phyloP scores from a whole-genome alignment of 169 alveolate species.

The Plasmodium knowlesi region DNA sequence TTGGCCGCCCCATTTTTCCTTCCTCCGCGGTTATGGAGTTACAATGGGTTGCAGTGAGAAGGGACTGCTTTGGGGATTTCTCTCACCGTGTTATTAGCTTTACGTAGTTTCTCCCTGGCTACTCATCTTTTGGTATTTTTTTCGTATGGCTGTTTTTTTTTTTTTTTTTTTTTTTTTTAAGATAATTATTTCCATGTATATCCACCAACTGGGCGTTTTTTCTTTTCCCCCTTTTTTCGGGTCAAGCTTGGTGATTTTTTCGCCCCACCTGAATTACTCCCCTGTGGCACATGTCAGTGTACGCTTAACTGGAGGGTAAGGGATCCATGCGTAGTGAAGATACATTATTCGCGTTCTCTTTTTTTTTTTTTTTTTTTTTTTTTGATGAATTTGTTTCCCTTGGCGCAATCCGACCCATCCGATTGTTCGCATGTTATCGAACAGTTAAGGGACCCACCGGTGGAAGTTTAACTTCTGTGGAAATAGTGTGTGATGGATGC shows the following conservation, averaged over 20 bases:
- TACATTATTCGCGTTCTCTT: neutral
- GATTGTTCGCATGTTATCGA: neutral
- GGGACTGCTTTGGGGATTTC: neutral
- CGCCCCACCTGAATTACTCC: neutral
- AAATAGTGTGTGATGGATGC: neutral
- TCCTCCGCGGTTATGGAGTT: neutral
- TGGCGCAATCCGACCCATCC: neutral
- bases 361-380: no score
- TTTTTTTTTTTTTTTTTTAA: no score
- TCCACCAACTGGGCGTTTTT: neutral
- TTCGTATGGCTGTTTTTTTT: neutral
- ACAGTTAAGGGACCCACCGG: neutral
- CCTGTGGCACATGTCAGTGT: neutral
- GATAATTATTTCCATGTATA: neutral
- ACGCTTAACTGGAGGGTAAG: neutral
- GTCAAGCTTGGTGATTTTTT: neutral
- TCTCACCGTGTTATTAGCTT: neutral
- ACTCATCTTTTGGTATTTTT: neutral
- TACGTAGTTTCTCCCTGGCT: neutral
- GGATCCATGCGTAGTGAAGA: neutral
- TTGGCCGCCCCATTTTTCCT: conserved; percentile 1
- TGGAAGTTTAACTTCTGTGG: neutral
- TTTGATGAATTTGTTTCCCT: neutral
- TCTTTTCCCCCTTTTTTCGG: neutral
- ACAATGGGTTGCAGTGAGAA: neutral